Evolutionary conservation across 345 rosid genomes (phyloP), one percentile per base, ranked within the genome.

Genomic region (Aethionema arabicum): DNA sequence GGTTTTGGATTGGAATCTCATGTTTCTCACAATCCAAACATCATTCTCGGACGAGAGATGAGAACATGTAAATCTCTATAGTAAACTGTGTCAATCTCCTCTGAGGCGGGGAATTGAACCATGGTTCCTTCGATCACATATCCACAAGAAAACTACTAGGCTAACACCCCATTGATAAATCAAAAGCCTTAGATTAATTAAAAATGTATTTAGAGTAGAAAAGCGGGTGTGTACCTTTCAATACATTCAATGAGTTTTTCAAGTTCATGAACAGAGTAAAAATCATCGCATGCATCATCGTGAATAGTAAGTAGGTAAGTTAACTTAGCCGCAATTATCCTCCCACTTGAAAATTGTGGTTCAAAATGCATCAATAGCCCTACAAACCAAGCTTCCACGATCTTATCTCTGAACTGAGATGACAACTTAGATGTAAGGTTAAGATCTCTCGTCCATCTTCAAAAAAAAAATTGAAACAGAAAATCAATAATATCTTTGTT

Each of bases 361-460:
- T 63, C 67, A 7, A 13, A 51, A 51, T 50, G 52, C 50, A 63
- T 51, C 29, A 32, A 11, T 32, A 63, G 14, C 7, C 50, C 67
- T 15, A 32, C 32, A 9, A 63, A 35, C 57, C 50, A 63, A 2
- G 58, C 37, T 8, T 63, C 67, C 16, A 51, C 59, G 42, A 51
- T 63, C 32, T 7, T 11, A 21, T 51, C 67, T 52, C 67, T 40
- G 8, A 63, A 51, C 29, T 50, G 48, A 41, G 15, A 10, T 51
- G 67, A 59, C 59, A 53, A n/a, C 32, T 40, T 51, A 2, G 50
- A 63, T 14, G 58, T 63, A 6, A 63, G 16, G 6, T 41, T 33
- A 7, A 63, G 50, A 8, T 52, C 42, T 33, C 14, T 52, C 50
- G 59, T 30, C 67, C 67, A 63, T 51, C 67, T 63, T 61, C 13